Conservation (phyloP, 2,329 filamentous ascomycete genomes). For the Fusarium albidum region DNA sequence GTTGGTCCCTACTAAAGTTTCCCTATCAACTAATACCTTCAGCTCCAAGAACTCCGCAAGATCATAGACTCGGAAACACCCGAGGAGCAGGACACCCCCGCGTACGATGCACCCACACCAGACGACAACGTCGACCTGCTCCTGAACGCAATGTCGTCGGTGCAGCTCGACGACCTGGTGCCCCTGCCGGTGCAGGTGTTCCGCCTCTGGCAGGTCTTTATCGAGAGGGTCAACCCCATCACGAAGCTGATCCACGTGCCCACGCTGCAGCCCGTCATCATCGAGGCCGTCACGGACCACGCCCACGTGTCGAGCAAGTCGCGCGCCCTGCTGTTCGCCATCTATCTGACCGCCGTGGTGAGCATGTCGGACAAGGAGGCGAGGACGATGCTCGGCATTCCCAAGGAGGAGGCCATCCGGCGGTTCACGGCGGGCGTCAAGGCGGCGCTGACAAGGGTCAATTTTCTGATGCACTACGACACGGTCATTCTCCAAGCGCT, state of each 20-base stretch:
- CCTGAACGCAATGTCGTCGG: background rate
- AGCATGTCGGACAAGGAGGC: conserved; percentile 3
- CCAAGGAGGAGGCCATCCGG: background rate
- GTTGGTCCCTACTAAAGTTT: too few species aligned
- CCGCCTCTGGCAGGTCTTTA: conserved; percentile 14
- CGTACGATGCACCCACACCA: background rate
- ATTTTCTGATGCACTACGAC: conserved; percentile 3
- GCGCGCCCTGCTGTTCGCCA: conserved; percentile 6
- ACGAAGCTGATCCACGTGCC: conserved; percentile 15
- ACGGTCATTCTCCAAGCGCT: conserved; percentile 8
- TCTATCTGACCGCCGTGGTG: conserved; percentile 4
- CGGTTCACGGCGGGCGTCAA: conserved; percentile 8
- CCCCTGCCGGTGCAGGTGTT: conserved; percentile 4
- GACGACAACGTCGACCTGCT: background rate
- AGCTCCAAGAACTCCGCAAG: background rate
- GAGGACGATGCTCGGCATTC: background rate
- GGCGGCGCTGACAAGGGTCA: conserved; percentile 1
- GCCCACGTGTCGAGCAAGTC: background rate
- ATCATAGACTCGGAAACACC: background rate
- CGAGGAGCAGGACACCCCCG: background rate
- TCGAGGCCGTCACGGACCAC: background rate
- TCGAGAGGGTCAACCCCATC: conserved; percentile 12
- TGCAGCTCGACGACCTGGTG: background rate
- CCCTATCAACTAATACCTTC: background rate
- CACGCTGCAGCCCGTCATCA: background rate